Percentiles rank a stretch among this genome's conserved stretches.
phyloP scores from a whole-genome alignment of 768 basidiomycete genomes.

The Xanthoconium purpureum region DNA sequence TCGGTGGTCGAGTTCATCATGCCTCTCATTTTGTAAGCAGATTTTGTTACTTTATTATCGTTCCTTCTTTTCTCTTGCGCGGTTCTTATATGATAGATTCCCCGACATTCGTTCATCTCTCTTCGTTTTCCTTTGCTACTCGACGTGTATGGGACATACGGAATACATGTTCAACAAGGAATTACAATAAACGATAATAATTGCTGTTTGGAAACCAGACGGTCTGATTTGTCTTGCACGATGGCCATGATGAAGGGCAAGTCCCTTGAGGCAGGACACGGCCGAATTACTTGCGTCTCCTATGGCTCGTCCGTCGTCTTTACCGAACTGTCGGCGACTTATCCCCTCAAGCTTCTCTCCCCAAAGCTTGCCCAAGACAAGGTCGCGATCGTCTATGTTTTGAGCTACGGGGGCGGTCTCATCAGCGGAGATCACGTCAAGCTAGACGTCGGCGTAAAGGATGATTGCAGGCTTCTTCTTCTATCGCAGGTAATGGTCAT shows the following conservation, averaged over 20 bases:
- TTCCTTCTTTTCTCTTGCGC: constrained; percentile 25
- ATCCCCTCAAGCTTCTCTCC: constrained; percentile 86
- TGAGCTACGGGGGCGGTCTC: constrained; percentile 90
- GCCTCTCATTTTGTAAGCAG: constrained; percentile 29
- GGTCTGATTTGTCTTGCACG: neutral
- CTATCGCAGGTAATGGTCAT: constrained; percentile 71
- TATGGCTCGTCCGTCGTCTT: constrained; percentile 61
- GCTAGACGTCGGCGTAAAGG: constrained; percentile 58
- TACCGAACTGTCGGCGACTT: constrained; percentile 71
- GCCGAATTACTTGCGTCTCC: constrained; percentile 51
- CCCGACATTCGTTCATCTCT: constrained; percentile 19
- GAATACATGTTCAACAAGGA: constrained; percentile 32
- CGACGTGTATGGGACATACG: constrained; percentile 38
- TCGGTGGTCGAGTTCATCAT: constrained; percentile 18
- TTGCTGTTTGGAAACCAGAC: neutral
- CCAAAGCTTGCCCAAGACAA: constrained; percentile 50
- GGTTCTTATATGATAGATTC: constrained; percentile 28
- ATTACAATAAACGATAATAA: constrained; percentile 23
- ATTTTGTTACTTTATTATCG: constrained; percentile 25
- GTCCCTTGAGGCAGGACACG: constrained; percentile 41
- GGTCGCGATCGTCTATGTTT: constrained; percentile 70
- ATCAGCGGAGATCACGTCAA: constrained; percentile 79
- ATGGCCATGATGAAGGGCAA: neutral
- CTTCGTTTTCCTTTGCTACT: constrained; percentile 20
- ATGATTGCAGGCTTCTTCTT: constrained; percentile 59